Evolutionary conservation across 441 rosid genomes (phyloP), one percentile per base, ranked within the genome.

Genomic region (Populus tomentosa): DNA sequence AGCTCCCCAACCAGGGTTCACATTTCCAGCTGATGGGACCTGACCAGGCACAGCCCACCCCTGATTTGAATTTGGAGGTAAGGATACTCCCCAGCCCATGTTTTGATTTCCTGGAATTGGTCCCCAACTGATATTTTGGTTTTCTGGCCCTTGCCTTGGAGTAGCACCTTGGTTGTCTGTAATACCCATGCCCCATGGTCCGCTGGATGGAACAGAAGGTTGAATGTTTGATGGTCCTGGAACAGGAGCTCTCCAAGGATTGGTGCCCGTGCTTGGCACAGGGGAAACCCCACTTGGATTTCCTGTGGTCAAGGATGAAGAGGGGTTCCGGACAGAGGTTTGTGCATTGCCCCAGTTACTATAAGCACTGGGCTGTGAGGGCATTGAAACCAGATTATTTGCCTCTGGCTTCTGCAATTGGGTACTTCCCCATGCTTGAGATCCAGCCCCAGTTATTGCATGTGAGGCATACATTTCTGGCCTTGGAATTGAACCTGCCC

Each of bases 1-100:
- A 32, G 81, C 83, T 36, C 69, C 85, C 95, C 94, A 89, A 63
- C 83, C 87, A 36, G 85, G 24, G 77, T 84, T 87, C 63, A 87
- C 72, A 75, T 81, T 82, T 77, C 78, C 88, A 64, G 85, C 88
- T 73, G 82, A 78, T 69, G 80, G 80, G 33, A 67, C 69, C 30
- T 88, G 94, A 35, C 72, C 80, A 50, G 87, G 81, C 70, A 86
- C 79, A 30, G 72, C 88, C 92, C 92, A 92, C 69, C 82, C 85
- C 59, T 75, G 78, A 71, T 86, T 90, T 74, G 85, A 73, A 80
- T 85, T 89, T 72, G 89, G 75, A 62, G 89, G 89, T 75, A 79
- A 77, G 53, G 87, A 80, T 76, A 83, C 92, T 67, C 71, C 88
- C 97, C 94, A 93, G 67, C 87, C 90, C 79, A 84, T 63, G 80